These are phyloP conservation scores for Coemansia asiatica DNA, from an alignment of 192 early-diverging fungal species.

Conservation along the genomic window DNA sequence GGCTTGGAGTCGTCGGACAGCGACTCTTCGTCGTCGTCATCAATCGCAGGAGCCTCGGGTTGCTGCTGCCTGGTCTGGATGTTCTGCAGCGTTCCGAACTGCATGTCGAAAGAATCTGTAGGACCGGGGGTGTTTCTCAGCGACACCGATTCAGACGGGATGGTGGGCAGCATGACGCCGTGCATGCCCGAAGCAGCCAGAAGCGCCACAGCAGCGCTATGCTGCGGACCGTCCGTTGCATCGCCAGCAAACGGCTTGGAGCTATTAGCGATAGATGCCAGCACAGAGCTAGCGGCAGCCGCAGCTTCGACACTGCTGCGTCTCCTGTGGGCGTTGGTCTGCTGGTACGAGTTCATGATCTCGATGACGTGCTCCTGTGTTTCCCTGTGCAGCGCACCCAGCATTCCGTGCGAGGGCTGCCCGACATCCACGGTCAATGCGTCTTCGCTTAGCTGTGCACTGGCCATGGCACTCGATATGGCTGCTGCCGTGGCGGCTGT, in stretches of 20 bases:
- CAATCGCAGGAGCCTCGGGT: not conserved
- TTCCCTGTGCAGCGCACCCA: slow-evolving; percentile 22
- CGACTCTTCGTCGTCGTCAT: slow-evolving; percentile 16
- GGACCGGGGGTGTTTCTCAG: slow-evolving; percentile 46
- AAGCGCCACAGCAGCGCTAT: slow-evolving; percentile 40
- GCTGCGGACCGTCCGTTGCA: slow-evolving; percentile 27
- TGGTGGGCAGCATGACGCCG: slow-evolving; percentile 45
- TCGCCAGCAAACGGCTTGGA: slow-evolving; percentile 32
- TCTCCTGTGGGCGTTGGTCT: slow-evolving; percentile 38
- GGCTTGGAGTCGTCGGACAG: slow-evolving; percentile 20
- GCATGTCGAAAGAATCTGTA: slow-evolving; percentile 6
- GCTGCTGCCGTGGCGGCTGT: slow-evolving; percentile 28
- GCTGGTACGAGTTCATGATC: slow-evolving; percentile 48
- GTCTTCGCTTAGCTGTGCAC: slow-evolving; percentile 12
- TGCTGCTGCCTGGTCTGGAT: not conserved
- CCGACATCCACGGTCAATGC: not conserved
- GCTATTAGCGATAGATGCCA: slow-evolving; percentile 52
- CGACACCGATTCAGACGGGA: slow-evolving; percentile 42
- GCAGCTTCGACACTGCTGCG: slow-evolving; percentile 54
- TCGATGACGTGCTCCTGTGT: slow-evolving; percentile 49
- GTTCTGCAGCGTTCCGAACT: not conserved
- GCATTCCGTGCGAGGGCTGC: slow-evolving; percentile 7
- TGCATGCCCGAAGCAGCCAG: slow-evolving; percentile 49
- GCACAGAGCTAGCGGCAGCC: slow-evolving; percentile 53
- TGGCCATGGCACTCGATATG: slow-evolving; percentile 28